Base-by-base conservation (phyloP, 2,329 filamentous ascomycete species). In the Colletotrichum tamarilloi region DNA sequence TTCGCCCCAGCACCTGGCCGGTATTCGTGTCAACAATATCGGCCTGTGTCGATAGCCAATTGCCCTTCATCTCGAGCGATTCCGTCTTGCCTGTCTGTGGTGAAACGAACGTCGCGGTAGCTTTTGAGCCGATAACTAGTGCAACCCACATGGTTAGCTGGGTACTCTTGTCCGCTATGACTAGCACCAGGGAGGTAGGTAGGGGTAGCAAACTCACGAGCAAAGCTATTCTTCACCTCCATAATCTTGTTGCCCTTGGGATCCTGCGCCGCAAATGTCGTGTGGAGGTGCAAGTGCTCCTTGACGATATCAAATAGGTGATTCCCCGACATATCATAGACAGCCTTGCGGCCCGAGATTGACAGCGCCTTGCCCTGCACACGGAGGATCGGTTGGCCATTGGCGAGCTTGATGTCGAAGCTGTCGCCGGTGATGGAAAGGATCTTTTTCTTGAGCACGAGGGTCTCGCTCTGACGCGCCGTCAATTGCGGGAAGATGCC, bases 381-480 rank as follows among this genome's bases (percentile, higher is more conserved):
- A 75, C 86, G 86, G 74, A 92, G 81, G 38, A 92, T 76, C 0
- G 88, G 85, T 26, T 85, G 82, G 26, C 90, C 90, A 72, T 85
- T 87, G 57, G 85, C 81, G 5, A 88, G 86, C 67, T 86, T 87
- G 80, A 93, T 88, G 75, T 89, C 88, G 81, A 93, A 93, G 80
- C 86, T 89, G 82, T 93, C 91, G 70, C 90, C 90, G 1, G 87
- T 87, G 9, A 92, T 81, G 3, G 91, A 92, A 71, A 91, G 79
- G 22, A 92, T 84, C 76, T 90, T 91, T 77, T 93, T 91, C 76
- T 87, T 89, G 62, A 93, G 82, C 1, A 89, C 78, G 7, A 93
- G 81, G 2, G 87, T 89, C 77, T 87, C 84, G 6, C 79, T 77
- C 38, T 84, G 80, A 1, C 72, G 78, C 3, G 83, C 81, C 30